Percentiles rank a stretch among this genome's conserved stretches.
phyloP scores from a whole-genome alignment of 1,284 basidiomycete species.

The Pseudozyma hubeiensis region DNA sequence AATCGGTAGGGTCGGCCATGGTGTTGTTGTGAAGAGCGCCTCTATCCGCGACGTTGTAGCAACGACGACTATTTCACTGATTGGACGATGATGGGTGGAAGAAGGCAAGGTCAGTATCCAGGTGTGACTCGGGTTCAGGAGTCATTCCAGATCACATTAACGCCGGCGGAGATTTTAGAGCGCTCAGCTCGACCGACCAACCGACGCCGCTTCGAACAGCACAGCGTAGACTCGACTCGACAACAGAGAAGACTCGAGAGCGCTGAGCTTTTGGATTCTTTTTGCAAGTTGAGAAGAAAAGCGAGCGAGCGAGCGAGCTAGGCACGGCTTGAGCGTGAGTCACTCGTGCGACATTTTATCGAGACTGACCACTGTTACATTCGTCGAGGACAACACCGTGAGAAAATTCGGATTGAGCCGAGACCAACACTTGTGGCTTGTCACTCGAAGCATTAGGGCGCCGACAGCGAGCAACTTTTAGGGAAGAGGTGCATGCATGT shows the following conservation, averaged over 20 bases:
- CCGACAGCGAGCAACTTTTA: too few relatives aligned
- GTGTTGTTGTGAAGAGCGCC: slow-evolving; percentile 5
- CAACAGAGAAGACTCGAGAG: neutral
- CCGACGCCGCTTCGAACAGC: too few relatives aligned
- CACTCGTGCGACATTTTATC: slow-evolving; percentile 6
- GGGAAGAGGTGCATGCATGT: too few relatives aligned
- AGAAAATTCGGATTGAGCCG: neutral
- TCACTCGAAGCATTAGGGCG: too few relatives aligned
- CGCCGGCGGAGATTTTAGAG: neutral
- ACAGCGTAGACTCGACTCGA: neutral
- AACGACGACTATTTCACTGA: slow-evolving; percentile 19
- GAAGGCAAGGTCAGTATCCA: neutral
- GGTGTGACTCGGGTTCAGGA: neutral
- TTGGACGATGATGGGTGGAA: slow-evolving; percentile 17
- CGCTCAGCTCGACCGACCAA: too few relatives aligned
- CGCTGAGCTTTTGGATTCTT: neutral
- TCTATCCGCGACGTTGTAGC: slow-evolving; percentile 3
- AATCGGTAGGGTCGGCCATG: slow-evolving; percentile 32
- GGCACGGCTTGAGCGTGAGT: neutral
- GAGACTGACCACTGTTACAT: neutral
- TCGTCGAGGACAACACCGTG: neutral
- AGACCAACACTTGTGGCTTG: slow-evolving; percentile 1
- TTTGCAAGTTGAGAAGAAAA: slow-evolving; percentile 1
- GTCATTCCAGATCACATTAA: too few relatives aligned
- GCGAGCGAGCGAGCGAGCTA: neutral